Conservation (phyloP, 2,329 filamentous ascomycete genomes). For the Coniochaeta ligniaria region DNA sequence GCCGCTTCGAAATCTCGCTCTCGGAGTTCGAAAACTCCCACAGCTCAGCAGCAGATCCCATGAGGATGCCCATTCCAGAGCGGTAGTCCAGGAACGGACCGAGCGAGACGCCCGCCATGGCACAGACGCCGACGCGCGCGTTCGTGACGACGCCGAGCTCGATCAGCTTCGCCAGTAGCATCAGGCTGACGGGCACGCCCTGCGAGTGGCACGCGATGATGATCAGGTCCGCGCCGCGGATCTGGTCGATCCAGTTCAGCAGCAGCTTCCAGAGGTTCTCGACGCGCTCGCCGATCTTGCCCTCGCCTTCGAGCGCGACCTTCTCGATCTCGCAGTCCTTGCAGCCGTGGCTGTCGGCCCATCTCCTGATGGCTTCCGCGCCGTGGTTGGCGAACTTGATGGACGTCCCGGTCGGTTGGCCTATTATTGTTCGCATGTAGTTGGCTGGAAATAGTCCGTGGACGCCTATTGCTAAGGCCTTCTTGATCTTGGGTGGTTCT, state of each 20-base stretch:
- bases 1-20: slow-evolving; percentile 75
- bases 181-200: slow-evolving; percentile 87
- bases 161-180: slow-evolving; percentile 88
- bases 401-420: slow-evolving; percentile 92
- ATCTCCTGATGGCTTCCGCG: slow-evolving; percentile 75
- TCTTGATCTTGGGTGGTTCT: slow-evolving; percentile 66
- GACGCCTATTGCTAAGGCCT: slow-evolving; percentile 85
- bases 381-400: slow-evolving; percentile 86
- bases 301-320: slow-evolving; percentile 89
- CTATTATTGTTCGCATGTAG: slow-evolving; percentile 81
- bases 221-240: slow-evolving; percentile 81
- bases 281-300: slow-evolving; percentile 81
- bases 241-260: slow-evolving; percentile 89
- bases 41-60: slow-evolving; percentile 84
- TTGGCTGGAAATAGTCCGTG: slow-evolving; percentile 90
- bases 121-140: slow-evolving; percentile 78
- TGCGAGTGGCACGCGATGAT: slow-evolving; percentile 93
- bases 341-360: slow-evolving; percentile 69
- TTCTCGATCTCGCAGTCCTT: slow-evolving; percentile 80
- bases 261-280: slow-evolving; percentile 91
- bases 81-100: slow-evolving; percentile 92
- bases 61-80: slow-evolving; percentile 76
- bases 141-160: slow-evolving; percentile 77
- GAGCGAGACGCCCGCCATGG: slow-evolving; percentile 83
- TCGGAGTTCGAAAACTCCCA: slow-evolving; percentile 86